phyloP scores from a whole-genome alignment of 768 basidiomycete species.

The Boletellus ananas region DNA sequence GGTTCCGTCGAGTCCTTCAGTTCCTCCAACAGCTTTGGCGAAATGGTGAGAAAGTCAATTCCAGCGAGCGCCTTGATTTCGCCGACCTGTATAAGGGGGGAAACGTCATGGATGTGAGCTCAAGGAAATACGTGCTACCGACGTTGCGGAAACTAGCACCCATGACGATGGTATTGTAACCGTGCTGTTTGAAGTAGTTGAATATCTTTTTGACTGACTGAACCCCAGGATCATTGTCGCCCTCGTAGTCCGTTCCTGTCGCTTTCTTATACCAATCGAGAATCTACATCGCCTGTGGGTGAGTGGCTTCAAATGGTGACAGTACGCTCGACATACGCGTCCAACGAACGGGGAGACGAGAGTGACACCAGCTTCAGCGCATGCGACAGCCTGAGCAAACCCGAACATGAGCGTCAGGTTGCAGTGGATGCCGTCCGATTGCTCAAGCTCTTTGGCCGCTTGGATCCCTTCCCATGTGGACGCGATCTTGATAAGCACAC shows the following conservation, averaged over 20 bases:
- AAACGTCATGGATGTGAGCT: neutral
- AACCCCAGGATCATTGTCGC: slow-evolving; percentile 94
- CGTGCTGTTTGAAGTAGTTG: slow-evolving; percentile 99
- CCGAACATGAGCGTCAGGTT: slow-evolving; percentile 99
- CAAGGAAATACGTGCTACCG: slow-evolving; percentile 28
- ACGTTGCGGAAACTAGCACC: slow-evolving; percentile 99
- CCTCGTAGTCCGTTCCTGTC: slow-evolving; percentile 83
- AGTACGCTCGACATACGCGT: slow-evolving; percentile 73
- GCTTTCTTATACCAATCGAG: slow-evolving; percentile 99
- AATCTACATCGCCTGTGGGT: too few relatives aligned
- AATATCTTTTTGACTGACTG: slow-evolving; percentile 94
- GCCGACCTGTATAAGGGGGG: slow-evolving; percentile 48
- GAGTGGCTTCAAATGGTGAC: slow-evolving; percentile 13
- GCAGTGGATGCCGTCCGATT: slow-evolving; percentile 92
- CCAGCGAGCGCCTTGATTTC: slow-evolving; percentile 96
- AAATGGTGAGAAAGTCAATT: slow-evolving; percentile 96
- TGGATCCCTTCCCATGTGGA: slow-evolving; percentile 99
- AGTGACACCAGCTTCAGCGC: slow-evolving; percentile 97
- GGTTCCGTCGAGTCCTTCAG: slow-evolving; percentile 74
- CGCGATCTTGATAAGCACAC: slow-evolving; percentile 98
- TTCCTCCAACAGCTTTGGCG: slow-evolving; percentile 87
- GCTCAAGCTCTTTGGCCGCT: slow-evolving; percentile 93
- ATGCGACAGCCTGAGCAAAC: slow-evolving; percentile 97
- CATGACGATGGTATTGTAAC: slow-evolving; percentile 99
- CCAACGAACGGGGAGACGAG: slow-evolving; percentile 99